Evolutionary conservation across 1,139 yeast genomes (phyloP).

Genomic region (Geotrichum cucujoidarum): DNA sequence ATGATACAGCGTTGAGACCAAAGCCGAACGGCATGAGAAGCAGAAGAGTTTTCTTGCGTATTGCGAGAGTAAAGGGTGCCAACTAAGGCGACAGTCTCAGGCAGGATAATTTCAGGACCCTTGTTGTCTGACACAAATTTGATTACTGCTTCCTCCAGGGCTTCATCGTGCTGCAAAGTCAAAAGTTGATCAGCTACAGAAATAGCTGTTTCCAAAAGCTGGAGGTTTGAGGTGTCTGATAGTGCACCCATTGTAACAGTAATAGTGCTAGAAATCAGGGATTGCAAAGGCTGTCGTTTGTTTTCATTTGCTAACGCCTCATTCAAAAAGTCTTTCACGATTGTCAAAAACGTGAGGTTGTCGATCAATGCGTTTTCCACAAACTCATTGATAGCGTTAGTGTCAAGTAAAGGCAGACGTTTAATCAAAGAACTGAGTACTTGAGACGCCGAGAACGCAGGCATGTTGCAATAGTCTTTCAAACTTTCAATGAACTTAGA

Average conservation of each 20-base stretch:
- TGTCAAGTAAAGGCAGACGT: constrained; percentile 13
- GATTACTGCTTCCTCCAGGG: constrained; percentile 5
- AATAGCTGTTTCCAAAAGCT: constrained; percentile 14
- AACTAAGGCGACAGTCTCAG: constrained; percentile 14
- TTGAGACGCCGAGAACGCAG: constrained; percentile 15
- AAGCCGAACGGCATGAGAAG: constrained; percentile 16
- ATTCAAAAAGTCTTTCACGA: constrained; percentile 12
- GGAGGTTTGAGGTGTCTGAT: not conserved
- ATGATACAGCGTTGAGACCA: constrained; percentile 25
- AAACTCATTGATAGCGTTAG: constrained; percentile 14
- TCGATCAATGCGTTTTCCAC: constrained; percentile 16
- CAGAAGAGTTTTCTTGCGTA: constrained; percentile 2
- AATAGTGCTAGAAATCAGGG: constrained; percentile 1
- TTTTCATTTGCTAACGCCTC: not conserved
- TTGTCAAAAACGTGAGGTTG: constrained; percentile 18
- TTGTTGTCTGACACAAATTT: constrained; percentile 12
- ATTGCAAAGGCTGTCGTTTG: constrained; percentile 4
- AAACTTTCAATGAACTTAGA: constrained; percentile 12
- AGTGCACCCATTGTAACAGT: constrained; percentile 5
- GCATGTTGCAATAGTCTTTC: constrained; percentile 12
- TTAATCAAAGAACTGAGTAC: constrained; percentile 15
- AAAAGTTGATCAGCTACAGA: constrained; percentile 11
- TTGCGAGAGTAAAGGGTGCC: constrained; percentile 11
- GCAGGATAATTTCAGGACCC: constrained; percentile 15
- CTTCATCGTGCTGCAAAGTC: not conserved